Percentiles rank a stretch among this genome's conserved stretches.
Conservation (phyloP, 768 basidiomycete genomes). For the Amanita inopinata region DNA sequence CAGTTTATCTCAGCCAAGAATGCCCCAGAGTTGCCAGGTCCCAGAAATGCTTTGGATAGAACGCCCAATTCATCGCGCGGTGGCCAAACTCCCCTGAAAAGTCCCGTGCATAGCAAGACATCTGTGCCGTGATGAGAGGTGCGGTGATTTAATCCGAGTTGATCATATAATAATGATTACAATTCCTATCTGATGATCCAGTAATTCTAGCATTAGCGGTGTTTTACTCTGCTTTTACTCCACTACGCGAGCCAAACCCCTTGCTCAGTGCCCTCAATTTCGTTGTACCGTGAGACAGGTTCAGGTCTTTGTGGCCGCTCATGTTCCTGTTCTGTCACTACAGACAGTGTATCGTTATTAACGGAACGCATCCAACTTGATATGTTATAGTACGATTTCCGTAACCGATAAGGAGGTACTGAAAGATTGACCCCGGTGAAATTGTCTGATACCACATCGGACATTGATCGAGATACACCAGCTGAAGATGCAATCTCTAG, state of each 20-base stretch:
- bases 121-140: slow-evolving; percentile 5
- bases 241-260: slow-evolving; percentile 10
- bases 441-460: slow-evolving; percentile 7
- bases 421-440: not conserved
- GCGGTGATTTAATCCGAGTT: slow-evolving; percentile 14
- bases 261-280: not conserved
- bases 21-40: slow-evolving; percentile 13
- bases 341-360: not conserved
- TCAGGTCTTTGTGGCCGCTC: slow-evolving; percentile 3
- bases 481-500: slow-evolving; percentile 28
- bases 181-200: no score
- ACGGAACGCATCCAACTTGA: slow-evolving; percentile 6
- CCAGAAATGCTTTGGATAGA: slow-evolving; percentile 24
- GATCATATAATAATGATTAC: no score
- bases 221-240: not conserved
- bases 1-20: slow-evolving; percentile 8
- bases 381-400: slow-evolving; percentile 1
- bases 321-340: slow-evolving; percentile 1
- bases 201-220: no score
- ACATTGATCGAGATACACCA: slow-evolving; percentile 16
- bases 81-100: slow-evolving; percentile 38
- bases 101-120: slow-evolving; percentile 15
- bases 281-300: slow-evolving; percentile 4
- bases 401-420: slow-evolving; percentile 6
- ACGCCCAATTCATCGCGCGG: slow-evolving; percentile 57